Evolutionary conservation across 129 eudicot genomes (phyloP), one percentile per base, ranked within the genome.

Genomic region (Helianthus tuberosus): DNA sequence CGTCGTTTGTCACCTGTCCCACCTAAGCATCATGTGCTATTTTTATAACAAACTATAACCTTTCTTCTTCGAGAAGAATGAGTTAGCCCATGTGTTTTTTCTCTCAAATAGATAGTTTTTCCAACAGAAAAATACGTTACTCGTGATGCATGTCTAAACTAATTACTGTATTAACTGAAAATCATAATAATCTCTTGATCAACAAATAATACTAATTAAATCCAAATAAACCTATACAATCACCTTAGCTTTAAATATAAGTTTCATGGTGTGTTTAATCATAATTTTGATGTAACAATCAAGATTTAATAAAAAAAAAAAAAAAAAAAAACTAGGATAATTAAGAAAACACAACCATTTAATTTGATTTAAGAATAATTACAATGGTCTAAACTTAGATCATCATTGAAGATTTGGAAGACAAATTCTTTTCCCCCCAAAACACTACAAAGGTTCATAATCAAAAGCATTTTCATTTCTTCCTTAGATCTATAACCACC

Each of bases 401-500:
- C 63, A 11, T 71, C 60, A 72, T 72, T 17, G 4, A 61, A 66
- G 5, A 62, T 68, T 55, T 48, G 53, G 69, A 70, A 53, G 29
- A 47, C 25, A 5, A 20, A 20, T 20, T n/a, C 6, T 71, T 61
- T 29, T 5, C 32, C 64, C 60, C 64, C 68, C 76, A 69, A 75
- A 60, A 62, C 32, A 60, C 39, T 64, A 73, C 49, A 12, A 27
- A 57, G 12, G 3, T 43, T 2, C n/a, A 72, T 72, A 73, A 32
- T 49, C 52, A 15, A 6, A 43, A 8, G 10, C 49, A 62, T 51
- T 23, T 41, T 71, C 73, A 79, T 72, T 79, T 83, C 85, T 63
- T 88, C 82, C 88, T 75, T 5, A 91, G 88, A 80, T 91, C 90
- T n/a, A 91, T 73, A 29, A 91, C 97, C 38, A 91, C 88, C 36